Base-by-base conservation (phyloP, 768 basidiomycete genomes). In the Mycena indigotica region DNA sequence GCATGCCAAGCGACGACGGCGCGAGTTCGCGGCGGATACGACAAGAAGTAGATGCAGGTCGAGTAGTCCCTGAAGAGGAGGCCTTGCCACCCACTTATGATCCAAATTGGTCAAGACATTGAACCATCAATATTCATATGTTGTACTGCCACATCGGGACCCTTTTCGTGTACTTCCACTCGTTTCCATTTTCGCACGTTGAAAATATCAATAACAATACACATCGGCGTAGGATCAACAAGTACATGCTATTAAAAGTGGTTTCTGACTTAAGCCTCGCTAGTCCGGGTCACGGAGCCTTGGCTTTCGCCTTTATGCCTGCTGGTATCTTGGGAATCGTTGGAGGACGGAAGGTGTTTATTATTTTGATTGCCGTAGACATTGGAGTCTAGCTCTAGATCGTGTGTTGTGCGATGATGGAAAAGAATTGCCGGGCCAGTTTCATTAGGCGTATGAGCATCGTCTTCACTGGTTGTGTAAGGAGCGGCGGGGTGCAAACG, bases 41-140 rank as follows among this genome's bases (percentile, higher is more conserved):
- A 23, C 62, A 63, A 12, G 62, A 63, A 44, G 55, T 60, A 1
- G 62, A 63, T 48, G 62, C 62, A 5, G 62, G 62, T 2, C 58
- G 58, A 16, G 52, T 60, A 5, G 51, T 53, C 23, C 41, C 15
- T 13, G 41, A 44, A 44, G 62, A 58, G 48, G 61, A 62, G n/a
- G 44, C 29, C 2, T 28, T 63, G 15, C 62, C 62, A 15, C 62
- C 62, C 8, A 54, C 44, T 19, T 63, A 63, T 44, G 56, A 58
- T 44, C 57, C 61, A 4, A 49, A 48, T 19, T 63, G 62, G 62
- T 28, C 55, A 5, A 38, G 15, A 38, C 8, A 5, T 19, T 53
- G 26, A 50, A 8, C 17, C 32, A 17, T 35, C 17, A 19, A 24
- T 23, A 26, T 26, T 24, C 3, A 40, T 38, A 6, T 6, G 8